phyloP scores from a whole-genome alignment of 441 rosid species.

The Isatis lusitanica region DNA sequence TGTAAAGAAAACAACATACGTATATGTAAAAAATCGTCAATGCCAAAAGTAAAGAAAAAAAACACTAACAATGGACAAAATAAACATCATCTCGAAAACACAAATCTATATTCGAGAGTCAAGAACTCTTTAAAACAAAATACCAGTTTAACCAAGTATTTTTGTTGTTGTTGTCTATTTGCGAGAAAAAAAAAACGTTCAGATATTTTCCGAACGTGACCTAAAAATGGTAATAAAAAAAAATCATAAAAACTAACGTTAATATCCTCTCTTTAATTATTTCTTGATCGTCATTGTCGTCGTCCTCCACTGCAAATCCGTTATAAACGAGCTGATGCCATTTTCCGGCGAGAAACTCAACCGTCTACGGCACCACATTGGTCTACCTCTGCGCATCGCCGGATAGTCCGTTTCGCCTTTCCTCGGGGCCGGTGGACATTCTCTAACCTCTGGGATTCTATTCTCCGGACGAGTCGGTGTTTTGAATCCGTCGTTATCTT shows the following conservation, averaged over 20 bases:
- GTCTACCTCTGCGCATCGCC: not conserved
- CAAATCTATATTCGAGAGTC: conserved; percentile 12
- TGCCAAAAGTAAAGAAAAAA: not conserved
- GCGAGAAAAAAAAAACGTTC: conserved; percentile 3
- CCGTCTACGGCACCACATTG: conserved; percentile 28
- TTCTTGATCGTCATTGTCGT: conserved; percentile 31
- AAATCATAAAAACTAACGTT: not conserved
- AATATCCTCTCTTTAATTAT: not conserved
- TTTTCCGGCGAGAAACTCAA: conserved; percentile 22
- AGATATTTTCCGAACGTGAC: conserved; percentile 38
- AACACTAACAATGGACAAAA: not conserved
- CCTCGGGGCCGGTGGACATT: conserved; percentile 37
- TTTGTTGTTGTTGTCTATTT: conserved; percentile 7
- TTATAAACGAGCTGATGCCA: conserved; percentile 2
- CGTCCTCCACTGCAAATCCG: conserved; percentile 33
- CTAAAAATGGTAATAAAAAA: conserved; percentile 10
- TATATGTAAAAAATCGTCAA: not conserved
- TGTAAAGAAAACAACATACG: not conserved
- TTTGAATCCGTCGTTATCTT: conserved; percentile 29
- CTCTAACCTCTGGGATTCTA: conserved; percentile 26
- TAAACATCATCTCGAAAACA: conserved; percentile 6
- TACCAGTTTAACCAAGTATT: not conserved
- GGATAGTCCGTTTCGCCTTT: not conserved
- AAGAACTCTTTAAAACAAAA: conserved; percentile 14
- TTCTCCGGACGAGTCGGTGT: conserved; percentile 37